Conservation (phyloP, 805 yeast species). For the Limtongozyma cylindracea region DNA sequence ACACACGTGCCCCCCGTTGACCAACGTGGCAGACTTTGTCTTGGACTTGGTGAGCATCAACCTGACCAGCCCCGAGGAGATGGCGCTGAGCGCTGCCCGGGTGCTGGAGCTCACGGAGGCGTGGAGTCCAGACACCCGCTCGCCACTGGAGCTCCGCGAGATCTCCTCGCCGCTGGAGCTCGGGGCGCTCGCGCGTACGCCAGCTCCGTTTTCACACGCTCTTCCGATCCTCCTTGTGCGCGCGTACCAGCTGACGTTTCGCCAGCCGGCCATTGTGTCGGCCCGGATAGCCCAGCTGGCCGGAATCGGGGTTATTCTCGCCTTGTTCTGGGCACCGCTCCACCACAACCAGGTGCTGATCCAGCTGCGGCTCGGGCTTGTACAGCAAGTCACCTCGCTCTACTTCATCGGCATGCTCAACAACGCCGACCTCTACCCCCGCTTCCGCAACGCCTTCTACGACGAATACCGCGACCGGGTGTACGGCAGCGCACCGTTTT, state of each 20-base stretch:
- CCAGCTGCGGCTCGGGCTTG: constrained; percentile 43
- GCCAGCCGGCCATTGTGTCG: constrained; percentile 25
- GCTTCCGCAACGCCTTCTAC: constrained; percentile 49
- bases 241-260: constrained; percentile 5
- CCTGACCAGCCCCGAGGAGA: too few species aligned
- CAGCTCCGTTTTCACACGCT: too few species aligned
- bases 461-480: constrained; percentile 56
- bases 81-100: constrained; percentile 18
- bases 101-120: constrained; percentile 3
- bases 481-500: constrained; percentile 41
- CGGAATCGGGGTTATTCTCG: constrained; percentile 35
- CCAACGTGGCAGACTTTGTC: constrained; percentile 52
- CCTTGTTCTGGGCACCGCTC: constrained; percentile 31
- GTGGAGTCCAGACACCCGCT: constrained; percentile 6
- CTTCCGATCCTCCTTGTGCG: too few species aligned
- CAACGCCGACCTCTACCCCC: constrained; percentile 56
- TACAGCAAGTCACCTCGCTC: constrained; percentile 47
- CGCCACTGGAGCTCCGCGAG: constrained; percentile 8
- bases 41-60: too few species aligned
- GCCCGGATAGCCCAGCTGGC: constrained; percentile 42
- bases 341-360: constrained; percentile 19
- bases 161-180: too few species aligned
- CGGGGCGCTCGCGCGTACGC: too few species aligned
- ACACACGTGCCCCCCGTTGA: constrained; percentile 26
- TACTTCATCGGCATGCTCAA: constrained; percentile 65